Base-by-base conservation (phyloP, 257 asterid genomes). In the Asclepias syriaca region DNA sequence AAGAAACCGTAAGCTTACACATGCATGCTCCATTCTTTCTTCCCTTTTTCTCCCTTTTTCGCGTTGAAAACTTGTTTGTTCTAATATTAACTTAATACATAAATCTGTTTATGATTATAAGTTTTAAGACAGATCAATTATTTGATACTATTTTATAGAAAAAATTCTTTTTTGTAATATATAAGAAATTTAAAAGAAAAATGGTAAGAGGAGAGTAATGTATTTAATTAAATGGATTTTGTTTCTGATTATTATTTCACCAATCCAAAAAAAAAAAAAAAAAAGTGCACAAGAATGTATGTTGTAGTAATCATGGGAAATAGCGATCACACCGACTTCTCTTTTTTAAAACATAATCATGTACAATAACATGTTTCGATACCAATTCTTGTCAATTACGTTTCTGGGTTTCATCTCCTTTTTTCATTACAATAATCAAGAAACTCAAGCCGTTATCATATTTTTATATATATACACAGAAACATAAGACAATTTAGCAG, bases 271-370 rank as follows among this genome's bases (percentile, higher is more conserved):
- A n/a, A n/a, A 24, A 24, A 24, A 24, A 24, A 24, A 48, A 13
- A 6, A 63, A 61, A 37, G 34, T 54, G 40, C 3, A 40, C 16
- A 16, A 13, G n/a, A 65, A 43, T 56, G n/a, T 32, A 27, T 14
- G 69, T 14, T 74, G 15, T 57, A 19, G 46, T 57, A 29, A 74
- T 74, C 54, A 74, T 57, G 34, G 64, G 46, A 43, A 46, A 7
- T 58, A 68, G n/a, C 19, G 27, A 50, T 5, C 68, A 64, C 69
- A 64, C 69, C 13, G 51, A 74, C 45, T 55, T 45, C 59, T 46
- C 69, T 49, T 6, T 15, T n/a, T n/a, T n/a, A 56, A 51, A 66
- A 48, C 78, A 67, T 60, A 74, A 74, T 68, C 74, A 67, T 74
- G 69, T 37, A 7, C 4, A 32, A 11, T 21, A 58, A 48, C 78